Conservation (phyloP, 2,329 filamentous ascomycete species). For the Penicillium sp. region DNA sequence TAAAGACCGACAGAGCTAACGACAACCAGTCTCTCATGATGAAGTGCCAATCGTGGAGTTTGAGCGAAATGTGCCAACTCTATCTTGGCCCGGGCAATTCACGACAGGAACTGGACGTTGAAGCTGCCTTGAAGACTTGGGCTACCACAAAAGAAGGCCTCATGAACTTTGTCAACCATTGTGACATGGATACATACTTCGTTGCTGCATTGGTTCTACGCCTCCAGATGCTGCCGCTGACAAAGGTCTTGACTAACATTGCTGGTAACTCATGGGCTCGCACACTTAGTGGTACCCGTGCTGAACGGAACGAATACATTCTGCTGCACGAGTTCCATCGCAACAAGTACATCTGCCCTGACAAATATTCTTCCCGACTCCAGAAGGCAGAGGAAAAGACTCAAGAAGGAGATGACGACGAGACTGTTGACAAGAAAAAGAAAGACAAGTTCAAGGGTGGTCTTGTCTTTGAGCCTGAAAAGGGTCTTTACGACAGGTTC, state of each 20-base stretch:
- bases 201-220: constrained; percentile 87
- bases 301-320: constrained; percentile 99
- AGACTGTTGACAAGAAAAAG: constrained; percentile 77
- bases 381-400: constrained; percentile 72
- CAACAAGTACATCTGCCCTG: constrained; percentile 97
- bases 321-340: constrained; percentile 92
- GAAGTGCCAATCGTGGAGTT: constrained; percentile 96
- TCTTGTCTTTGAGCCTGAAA: constrained; percentile 96
- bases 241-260: constrained; percentile 92
- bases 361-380: constrained; percentile 84
- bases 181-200: constrained; percentile 94
- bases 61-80: constrained; percentile 95
- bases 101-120: constrained; percentile 85
- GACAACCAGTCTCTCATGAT: constrained; percentile 73
- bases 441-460: constrained; percentile 99
- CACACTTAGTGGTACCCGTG: constrained; percentile 91
- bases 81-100: constrained; percentile 74
- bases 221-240: constrained; percentile 88
- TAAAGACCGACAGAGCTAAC: constrained; percentile 25
- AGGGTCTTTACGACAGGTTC: constrained; percentile 96
- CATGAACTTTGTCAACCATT: constrained; percentile 91
- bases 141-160: constrained; percentile 79
- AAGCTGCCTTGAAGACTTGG: constrained; percentile 84
- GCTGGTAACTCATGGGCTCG: constrained; percentile 98
- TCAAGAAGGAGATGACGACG: constrained; percentile 65